Conservation (phyloP, 768 basidiomycete genomes). For the Boletus vinaceobasis region DNA sequence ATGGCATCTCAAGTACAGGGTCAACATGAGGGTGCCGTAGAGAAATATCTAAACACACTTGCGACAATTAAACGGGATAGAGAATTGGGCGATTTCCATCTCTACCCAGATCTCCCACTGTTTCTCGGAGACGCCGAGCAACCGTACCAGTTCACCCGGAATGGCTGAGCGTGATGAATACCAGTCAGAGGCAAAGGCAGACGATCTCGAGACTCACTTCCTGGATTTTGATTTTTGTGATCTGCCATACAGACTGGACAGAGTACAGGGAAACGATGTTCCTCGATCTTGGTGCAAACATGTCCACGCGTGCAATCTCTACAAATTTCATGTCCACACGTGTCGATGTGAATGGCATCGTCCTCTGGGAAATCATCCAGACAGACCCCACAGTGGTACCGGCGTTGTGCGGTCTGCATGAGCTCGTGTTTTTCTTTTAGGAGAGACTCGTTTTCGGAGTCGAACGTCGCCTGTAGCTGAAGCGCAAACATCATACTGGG, state of each 20-base stretch:
- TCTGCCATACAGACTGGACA: conserved; percentile 55
- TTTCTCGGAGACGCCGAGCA: conserved; percentile 44
- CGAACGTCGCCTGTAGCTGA: conserved; percentile 37
- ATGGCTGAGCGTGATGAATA: conserved; percentile 32
- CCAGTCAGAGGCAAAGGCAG: background rate
- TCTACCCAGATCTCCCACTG: conserved; percentile 44
- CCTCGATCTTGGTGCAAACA: conserved; percentile 45
- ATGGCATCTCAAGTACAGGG: conserved; percentile 40
- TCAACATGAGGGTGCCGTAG: background rate
- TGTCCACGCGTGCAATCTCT: conserved; percentile 47
- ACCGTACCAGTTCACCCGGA: conserved; percentile 33
- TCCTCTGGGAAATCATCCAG: conserved; percentile 47
- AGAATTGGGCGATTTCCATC: conserved; percentile 44
- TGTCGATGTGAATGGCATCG: conserved; percentile 37
- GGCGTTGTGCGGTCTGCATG: conserved; percentile 28
- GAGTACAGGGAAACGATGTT: conserved; percentile 54
- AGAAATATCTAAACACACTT: conserved; percentile 36
- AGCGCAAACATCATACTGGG: conserved; percentile 23
- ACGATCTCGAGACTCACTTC: conserved; percentile 20
- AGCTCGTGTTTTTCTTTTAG: conserved; percentile 32
- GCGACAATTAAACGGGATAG: conserved; percentile 44
- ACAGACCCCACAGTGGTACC: conserved; percentile 56
- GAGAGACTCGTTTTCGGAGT: conserved; percentile 40
- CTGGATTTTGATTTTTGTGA: conserved; percentile 25
- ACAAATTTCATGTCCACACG: conserved; percentile 54